Evolutionary conservation across 73 alveolate genomes (phyloP).

Genomic region (Blepharisma stoltei): DNA sequence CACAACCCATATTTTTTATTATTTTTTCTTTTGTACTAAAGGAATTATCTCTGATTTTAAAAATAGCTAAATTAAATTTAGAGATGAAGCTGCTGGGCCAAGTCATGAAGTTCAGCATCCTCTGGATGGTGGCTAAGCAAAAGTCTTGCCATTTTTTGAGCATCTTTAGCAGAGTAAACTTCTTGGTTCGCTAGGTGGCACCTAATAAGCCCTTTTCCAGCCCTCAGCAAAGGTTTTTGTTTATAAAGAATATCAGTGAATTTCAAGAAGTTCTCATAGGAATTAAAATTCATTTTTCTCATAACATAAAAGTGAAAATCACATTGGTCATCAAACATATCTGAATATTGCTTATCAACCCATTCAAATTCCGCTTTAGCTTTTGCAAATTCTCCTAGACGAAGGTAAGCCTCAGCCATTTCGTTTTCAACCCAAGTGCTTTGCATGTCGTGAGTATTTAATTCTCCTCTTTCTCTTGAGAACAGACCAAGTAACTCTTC

Average conservation of each 20-base stretch:
- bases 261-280: constrained; percentile 43
- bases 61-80: no score
- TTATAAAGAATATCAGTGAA: constrained; percentile 44
- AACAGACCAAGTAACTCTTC: constrained; percentile 74
- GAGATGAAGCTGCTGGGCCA: no score
- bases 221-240: constrained; percentile 32
- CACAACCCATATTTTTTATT: no score
- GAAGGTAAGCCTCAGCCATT: constrained; percentile 59
- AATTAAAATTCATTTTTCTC: constrained; percentile 65
- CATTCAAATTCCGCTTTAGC: constrained; percentile 72
- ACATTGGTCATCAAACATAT: constrained; percentile 79
- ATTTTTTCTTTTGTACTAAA: no score
- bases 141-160: no score
- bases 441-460: constrained; percentile 76
- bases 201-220: constrained; percentile 40
- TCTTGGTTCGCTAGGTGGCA: background rate
- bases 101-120: no score
- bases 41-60: no score
- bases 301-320: constrained; percentile 79
- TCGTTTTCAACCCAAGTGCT: constrained; percentile 87
- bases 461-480: constrained; percentile 69
- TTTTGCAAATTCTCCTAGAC: constrained; percentile 51
- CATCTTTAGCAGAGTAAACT: no score
- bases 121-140: no score
- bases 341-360: constrained; percentile 70